Base-by-base conservation (phyloP, 2,329 filamentous ascomycete genomes). In the Trematosphaeria pertusa region DNA sequence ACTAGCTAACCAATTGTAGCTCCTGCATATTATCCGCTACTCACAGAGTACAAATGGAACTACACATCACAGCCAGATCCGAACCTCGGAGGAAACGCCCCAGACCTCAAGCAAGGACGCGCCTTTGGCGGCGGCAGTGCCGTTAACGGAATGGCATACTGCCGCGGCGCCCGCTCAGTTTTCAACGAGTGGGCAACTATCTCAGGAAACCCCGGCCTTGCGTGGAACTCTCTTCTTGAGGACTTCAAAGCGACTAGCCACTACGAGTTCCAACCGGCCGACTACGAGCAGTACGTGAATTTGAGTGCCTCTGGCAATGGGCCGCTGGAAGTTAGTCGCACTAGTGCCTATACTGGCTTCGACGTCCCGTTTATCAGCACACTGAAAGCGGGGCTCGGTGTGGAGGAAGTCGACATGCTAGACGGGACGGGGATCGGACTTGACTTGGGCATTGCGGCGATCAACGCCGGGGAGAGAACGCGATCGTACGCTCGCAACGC, bases 241-340 rank as follows among this genome's bases (percentile, higher is more conserved):
- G 22, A 31, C 39, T 42, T 42, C 19, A 35, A 42, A 15, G 39
- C 39, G 14, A 42, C 39, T 5, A 33, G 11, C 12, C 39, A 35
- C 26, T 42, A 42, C 31, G 14, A 14, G 12, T 12, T 18, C 14
- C 30, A 18, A 19, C 36, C 43, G 12, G 20, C 35, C 3, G 30
- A 47, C 30, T 40, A 26, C 43, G 33, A 41, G 11, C 15, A 15
- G 19, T 31, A n/a, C 18, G 19, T 36, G 7, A 36, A 47, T 19
- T 42, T 17, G 9, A 6, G 3, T 20, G 37, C 37, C 11, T 39
- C 31, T 24, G 46, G 39, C 15, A 11, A 48, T 21, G 39, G 33
- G 14, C 40, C 39, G n/a, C 14, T 50, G 21, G 48, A 50, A 26
- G 52, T 69, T 20, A 39, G 18, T 39, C 21, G 18, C 15, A 20